A percentile compares a stretch with the other conserved stretches of the same genome.
Evolutionary conservation across 1,139 yeast species (phyloP).

Genomic region (Schizosaccharomyces versatilis): DNA sequence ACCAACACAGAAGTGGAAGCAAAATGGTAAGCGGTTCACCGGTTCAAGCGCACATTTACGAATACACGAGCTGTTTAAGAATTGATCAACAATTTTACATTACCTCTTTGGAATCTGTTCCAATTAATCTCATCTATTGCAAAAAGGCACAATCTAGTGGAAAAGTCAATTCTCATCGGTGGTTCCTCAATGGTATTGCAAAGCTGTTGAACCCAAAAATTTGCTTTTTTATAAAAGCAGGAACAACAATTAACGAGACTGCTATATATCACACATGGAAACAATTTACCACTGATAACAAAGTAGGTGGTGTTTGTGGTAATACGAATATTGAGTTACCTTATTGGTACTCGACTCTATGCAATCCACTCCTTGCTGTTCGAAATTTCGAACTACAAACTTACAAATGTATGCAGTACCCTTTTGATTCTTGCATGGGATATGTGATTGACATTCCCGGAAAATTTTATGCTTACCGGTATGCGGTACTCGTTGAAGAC

Average conservation of each 20-base stretch:
- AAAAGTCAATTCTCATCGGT: constrained; percentile 63
- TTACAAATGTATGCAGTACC: constrained; percentile 63
- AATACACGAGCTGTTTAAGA: constrained; percentile 59
- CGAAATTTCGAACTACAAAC: constrained; percentile 71
- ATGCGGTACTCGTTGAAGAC: constrained; percentile 41
- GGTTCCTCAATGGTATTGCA: constrained; percentile 67
- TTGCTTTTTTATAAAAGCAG: constrained; percentile 54
- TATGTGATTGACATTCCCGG: constrained; percentile 68
- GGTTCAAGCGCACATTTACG: constrained; percentile 56
- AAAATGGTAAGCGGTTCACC: constrained; percentile 47
- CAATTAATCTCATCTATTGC: constrained; percentile 57
- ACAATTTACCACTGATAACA: constrained; percentile 39
- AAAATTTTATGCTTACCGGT: constrained; percentile 68
- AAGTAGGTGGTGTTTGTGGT: constrained; percentile 79
- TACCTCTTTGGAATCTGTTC: constrained; percentile 32
- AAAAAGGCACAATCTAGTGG: constrained; percentile 52
- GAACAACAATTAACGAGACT: constrained; percentile 52
- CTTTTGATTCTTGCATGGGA: constrained; percentile 65
- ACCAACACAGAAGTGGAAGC: constrained; percentile 67
- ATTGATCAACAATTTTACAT: constrained; percentile 41
- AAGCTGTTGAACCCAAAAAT: constrained; percentile 49
- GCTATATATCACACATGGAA: constrained; percentile 63
- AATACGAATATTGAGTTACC: constrained; percentile 58
- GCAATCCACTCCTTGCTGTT: constrained; percentile 62
- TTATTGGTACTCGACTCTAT: constrained; percentile 28